Evolutionary conservation across 148 eudicot genomes (phyloP), one percentile per base, ranked within the genome.

Genomic region (Camellia granthamiana): DNA sequence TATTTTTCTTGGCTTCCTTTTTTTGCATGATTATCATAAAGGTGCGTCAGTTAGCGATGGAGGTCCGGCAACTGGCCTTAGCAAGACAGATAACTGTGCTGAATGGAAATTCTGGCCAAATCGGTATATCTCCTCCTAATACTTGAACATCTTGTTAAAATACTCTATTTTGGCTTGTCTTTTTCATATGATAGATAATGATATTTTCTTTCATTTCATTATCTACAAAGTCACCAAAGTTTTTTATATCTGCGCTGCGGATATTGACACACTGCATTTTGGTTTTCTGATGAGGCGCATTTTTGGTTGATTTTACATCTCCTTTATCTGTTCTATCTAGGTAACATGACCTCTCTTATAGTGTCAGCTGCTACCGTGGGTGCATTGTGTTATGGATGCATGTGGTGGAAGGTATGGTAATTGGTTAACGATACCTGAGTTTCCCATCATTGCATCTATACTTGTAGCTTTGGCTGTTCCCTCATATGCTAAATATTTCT

Each of bases 371-470:
- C 92, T 68, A 81, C 97, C 54, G 19, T 92, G 72, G 97, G 98
- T 61, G 94, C 93, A 69, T 13, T 92, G 85, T 93, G 97, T 72
- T 95, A 95, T 84, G 98, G 97, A 71, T 95, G 93, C 85, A 95
- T 95, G 97, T 93, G 97, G 97, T 95, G 96, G 98, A 95, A 95
- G 97, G 98, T 95, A 77, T n/a, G 79, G 52, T 55, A 58, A 70
- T 47, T 68, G 51, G 14, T 78, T 51, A 66, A 46, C 60, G 42
- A 14, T 44, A 38, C n/a, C 15, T 7, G 2, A 5, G 23, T n/a
- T 52, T 30, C 11, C 64, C 30, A 47, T 49, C 30, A 42, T 23
- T 63, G 55, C 3, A 64, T 38, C 49, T 83, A 23, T 65, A 8
- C 56, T 18, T 63, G 49, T 42, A 44, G 23, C 23, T 23, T 43